These are phyloP conservation scores for Puccinia coronata DNA, from an alignment of 1,284 basidiomycete genomes.

Conservation along the genomic window DNA sequence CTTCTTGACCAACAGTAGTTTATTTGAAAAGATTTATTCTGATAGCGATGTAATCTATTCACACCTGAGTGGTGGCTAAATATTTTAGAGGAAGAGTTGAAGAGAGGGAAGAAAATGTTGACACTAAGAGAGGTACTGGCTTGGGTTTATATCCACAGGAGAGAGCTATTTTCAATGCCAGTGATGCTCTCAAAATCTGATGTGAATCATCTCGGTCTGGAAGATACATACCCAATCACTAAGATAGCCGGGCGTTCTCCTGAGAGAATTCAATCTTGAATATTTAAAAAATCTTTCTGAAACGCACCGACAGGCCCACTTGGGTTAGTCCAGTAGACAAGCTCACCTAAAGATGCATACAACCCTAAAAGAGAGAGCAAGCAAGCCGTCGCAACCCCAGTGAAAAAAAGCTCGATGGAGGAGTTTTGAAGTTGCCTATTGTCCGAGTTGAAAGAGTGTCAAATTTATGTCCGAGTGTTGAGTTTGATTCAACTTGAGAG, in stretches of 20 bases:
- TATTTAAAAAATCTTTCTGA: conserved; percentile 24
- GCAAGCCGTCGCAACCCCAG: background rate
- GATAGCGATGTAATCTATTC: background rate
- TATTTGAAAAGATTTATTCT: background rate
- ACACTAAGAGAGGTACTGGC: background rate
- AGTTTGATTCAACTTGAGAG: background rate
- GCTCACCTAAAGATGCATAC: conserved; percentile 6
- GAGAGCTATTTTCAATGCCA: conserved; percentile 24
- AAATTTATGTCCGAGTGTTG: background rate
- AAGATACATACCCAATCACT: conserved; percentile 29
- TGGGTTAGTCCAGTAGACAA: conserved; percentile 3
- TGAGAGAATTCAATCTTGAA: conserved; percentile 36
- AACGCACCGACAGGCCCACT: background rate
- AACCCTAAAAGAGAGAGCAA: background rate
- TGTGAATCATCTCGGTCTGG: conserved; percentile 24
- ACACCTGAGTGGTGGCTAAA: conserved; percentile 15
- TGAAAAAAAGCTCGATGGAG: background rate
- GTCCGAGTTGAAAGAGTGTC: background rate
- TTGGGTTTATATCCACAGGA: conserved; percentile 13
- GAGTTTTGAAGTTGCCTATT: background rate
- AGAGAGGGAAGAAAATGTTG: background rate
- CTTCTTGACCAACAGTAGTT: background rate
- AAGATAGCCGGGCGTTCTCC: conserved; percentile 23
- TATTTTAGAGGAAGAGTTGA: background rate
- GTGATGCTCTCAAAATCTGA: conserved; percentile 23